phyloP scores from a whole-genome alignment of 2,329 filamentous ascomycete species.

The Alternaria conjuncta region DNA sequence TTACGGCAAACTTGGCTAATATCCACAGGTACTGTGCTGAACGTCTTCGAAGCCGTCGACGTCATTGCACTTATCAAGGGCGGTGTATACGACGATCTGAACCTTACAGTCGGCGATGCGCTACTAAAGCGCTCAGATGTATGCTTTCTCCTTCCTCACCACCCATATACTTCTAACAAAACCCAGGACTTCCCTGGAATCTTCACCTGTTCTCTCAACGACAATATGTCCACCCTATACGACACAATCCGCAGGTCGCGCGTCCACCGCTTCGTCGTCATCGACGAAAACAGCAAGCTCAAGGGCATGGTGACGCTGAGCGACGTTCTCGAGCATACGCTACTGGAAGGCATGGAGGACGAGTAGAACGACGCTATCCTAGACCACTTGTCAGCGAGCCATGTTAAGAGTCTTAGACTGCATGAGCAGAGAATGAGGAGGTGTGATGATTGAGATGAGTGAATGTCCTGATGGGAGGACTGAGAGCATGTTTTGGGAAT shows the following conservation, averaged over 20 bases:
- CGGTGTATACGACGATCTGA: constrained; percentile 88
- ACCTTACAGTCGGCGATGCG: constrained; percentile 85
- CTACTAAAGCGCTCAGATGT: constrained; percentile 82
- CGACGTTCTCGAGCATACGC: constrained; percentile 93
- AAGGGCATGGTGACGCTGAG: constrained; percentile 91
- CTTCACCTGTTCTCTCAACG: constrained; percentile 91
- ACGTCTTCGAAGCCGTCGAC: constrained; percentile 97
- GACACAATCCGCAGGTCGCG: constrained; percentile 95
- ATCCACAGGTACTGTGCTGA: constrained; percentile 71
- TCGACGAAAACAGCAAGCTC: constrained; percentile 86
- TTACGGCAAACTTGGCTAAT: constrained; percentile 4
- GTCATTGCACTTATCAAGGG: constrained; percentile 96
- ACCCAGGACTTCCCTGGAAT: constrained; percentile 89
- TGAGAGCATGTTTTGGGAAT: not conserved
- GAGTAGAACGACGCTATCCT: constrained; percentile 23
- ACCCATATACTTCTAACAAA: constrained; percentile 20
- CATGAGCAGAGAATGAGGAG: not conserved
- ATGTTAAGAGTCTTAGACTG: not conserved
- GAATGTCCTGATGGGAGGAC: not conserved
- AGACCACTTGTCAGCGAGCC: constrained; percentile 5
- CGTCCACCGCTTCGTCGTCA: constrained; percentile 89
- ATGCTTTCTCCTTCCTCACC: constrained; percentile 31
- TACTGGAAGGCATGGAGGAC: constrained; percentile 75
- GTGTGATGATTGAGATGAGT: constrained; percentile 5
- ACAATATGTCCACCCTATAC: constrained; percentile 93